Conservation (phyloP, 2,329 filamentous ascomycete genomes). For the Trichoderma sp. region DNA sequence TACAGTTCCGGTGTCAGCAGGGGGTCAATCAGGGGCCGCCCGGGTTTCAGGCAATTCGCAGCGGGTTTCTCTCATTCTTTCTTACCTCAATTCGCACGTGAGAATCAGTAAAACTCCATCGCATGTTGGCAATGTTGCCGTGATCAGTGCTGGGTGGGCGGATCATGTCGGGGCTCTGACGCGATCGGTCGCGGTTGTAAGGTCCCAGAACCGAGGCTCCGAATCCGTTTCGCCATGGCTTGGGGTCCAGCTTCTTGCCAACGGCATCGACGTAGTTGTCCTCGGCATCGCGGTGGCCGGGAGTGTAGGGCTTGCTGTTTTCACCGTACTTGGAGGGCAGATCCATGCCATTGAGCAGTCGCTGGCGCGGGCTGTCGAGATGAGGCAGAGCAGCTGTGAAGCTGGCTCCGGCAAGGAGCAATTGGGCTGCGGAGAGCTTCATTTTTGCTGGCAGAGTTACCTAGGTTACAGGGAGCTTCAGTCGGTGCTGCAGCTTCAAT, state of each 20-base stretch:
- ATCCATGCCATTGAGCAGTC: slow-evolving; percentile 49
- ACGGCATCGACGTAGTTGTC: slow-evolving; percentile 62
- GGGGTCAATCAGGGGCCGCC: background rate
- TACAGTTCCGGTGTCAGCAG: slow-evolving; percentile 31
- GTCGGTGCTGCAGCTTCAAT: background rate
- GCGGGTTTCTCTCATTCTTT: background rate
- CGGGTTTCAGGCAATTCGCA: background rate
- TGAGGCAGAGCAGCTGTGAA: slow-evolving; percentile 29
- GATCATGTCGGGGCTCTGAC: slow-evolving; percentile 69
- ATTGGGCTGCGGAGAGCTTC: slow-evolving; percentile 29
- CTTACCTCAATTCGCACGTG: slow-evolving; percentile 61
- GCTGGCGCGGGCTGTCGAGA: slow-evolving; percentile 54
- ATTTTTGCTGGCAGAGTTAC: slow-evolving; percentile 22
- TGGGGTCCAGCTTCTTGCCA: slow-evolving; percentile 59
- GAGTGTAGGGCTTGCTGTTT: slow-evolving; percentile 54
- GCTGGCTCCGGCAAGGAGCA: slow-evolving; percentile 31
- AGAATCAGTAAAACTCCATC: slow-evolving; percentile 68
- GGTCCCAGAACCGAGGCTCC: slow-evolving; percentile 68
- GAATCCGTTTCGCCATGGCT: slow-evolving; percentile 62
- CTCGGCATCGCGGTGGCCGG: slow-evolving; percentile 58
- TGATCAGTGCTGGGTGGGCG: slow-evolving; percentile 72
- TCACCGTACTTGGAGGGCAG: slow-evolving; percentile 45
- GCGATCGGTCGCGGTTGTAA: slow-evolving; percentile 64
- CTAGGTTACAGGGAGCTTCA: background rate
- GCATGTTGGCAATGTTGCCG: slow-evolving; percentile 67